These are phyloP conservation scores for Potentilla sterilis DNA, from an alignment of 306 rosid species.

Conservation along the genomic window DNA sequence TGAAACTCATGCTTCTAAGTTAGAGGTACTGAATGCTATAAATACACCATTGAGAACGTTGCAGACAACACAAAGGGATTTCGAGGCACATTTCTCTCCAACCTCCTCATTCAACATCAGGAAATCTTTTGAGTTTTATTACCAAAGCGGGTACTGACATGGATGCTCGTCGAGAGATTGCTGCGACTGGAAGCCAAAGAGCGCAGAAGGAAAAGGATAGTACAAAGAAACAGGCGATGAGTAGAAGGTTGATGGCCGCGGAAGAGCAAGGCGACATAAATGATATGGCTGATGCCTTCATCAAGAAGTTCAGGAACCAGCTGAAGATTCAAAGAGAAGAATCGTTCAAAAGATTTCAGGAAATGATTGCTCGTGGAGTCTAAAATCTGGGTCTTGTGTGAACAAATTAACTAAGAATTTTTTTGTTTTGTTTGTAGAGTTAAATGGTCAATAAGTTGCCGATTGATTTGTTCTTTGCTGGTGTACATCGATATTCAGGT, in stretches of 20 bases:
- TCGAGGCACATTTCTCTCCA: constrained; percentile 4
- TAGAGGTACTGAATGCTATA: constrained; percentile 20
- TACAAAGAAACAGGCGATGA: constrained; percentile 19
- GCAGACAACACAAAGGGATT: constrained; percentile 13
- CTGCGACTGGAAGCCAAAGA: constrained; percentile 17
- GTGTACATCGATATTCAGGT: neutral
- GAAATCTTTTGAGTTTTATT: neutral
- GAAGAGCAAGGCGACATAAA: constrained; percentile 42
- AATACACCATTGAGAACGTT: constrained; percentile 2
- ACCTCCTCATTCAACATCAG: constrained; percentile 3
- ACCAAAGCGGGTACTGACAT: constrained; percentile 22
- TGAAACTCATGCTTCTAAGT: constrained; percentile 29
- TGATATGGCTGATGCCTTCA: constrained; percentile 56
- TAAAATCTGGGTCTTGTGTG: constrained; percentile 18
- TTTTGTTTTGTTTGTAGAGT: no score
- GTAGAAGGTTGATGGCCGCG: constrained; percentile 3
- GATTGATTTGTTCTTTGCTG: neutral
- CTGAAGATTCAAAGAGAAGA: constrained; percentile 54
- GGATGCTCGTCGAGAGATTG: constrained; percentile 41
- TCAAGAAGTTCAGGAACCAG: constrained; percentile 54
- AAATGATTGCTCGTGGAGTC: constrained; percentile 38
- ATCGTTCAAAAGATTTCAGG: constrained; percentile 39
- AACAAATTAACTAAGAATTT: neutral
- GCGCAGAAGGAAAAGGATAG: constrained; percentile 14
- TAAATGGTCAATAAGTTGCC: neutral